Evolutionary conservation across 306 rosid species (phyloP), one percentile per base, ranked within the genome.

Genomic region (Fragaria ananassa): DNA sequence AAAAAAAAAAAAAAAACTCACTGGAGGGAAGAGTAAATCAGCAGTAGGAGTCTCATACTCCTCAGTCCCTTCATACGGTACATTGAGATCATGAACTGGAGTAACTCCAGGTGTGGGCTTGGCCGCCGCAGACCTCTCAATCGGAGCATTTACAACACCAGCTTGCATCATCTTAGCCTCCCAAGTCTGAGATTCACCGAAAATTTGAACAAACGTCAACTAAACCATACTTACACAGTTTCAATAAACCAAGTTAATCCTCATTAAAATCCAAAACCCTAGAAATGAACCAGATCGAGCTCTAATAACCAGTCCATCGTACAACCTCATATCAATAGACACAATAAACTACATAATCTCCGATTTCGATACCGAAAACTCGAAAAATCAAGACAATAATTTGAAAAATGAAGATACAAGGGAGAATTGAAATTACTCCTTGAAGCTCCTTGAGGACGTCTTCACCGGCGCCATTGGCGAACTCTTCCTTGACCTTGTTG

Each of bases 11-110:
- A 18, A 80, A 64, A 79, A 72, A 87, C 97, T 89, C 89, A 92
- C 99, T 42, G 99, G 97, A 53, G 99, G 99, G 5, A 96, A 96
- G 72, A 96, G 93, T 64, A 96, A 86, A 21, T 96, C 99, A 42
- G 98, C 97, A 4, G 99, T 96, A 25, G 99, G 99, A 82, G 99
- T 96, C 82, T 96, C 99, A 37, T 89, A 96, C 80, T 96, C 99
- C 76, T 96, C 99, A 1, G 91, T 82, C 77, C 99, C 99, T 77
- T 96, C 99, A 70, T 96, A 96, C 0, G 99, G 99, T 14, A 96
- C 88, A 44, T 96, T 96, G n/a, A 96, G 99, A 91, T 96, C 99
- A 47, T 93, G 99, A 81, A 96, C 97, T 14, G 99, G 98, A 85
- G 99, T 87, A 41, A 88, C 86, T 31, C 99, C 98, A 8, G 93